Evolutionary conservation across 2,329 filamentous ascomycete genomes (phyloP).

Genomic region (Cordyceps cateniannulata): DNA sequence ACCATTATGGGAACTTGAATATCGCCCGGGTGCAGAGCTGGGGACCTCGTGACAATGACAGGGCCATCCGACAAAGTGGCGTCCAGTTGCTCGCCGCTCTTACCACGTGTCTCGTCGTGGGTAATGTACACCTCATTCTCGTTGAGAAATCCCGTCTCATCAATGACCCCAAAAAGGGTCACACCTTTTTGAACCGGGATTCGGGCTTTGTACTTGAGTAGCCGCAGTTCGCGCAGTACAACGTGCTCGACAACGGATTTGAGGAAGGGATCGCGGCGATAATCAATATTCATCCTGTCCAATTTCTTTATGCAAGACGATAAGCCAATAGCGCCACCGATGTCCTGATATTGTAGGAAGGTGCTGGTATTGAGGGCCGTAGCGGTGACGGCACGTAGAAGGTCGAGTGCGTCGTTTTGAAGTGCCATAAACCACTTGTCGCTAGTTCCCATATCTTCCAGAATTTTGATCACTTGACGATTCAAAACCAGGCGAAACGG

Average conservation of each 20-base stretch:
- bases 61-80: slow-evolving; percentile 27
- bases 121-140: slow-evolving; percentile 65
- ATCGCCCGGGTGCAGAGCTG: slow-evolving; percentile 76
- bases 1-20: slow-evolving; percentile 60
- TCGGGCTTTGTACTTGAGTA: slow-evolving; percentile 71
- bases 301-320: slow-evolving; percentile 56
- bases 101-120: slow-evolving; percentile 34
- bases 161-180: slow-evolving; percentile 79
- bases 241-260: slow-evolving; percentile 63
- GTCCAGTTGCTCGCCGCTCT: slow-evolving; percentile 21
- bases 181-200: slow-evolving; percentile 65
- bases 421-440: slow-evolving; percentile 54
- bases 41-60: slow-evolving; percentile 66
- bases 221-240: slow-evolving; percentile 62
- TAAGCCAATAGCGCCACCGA: slow-evolving; percentile 55
- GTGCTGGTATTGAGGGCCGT: slow-evolving; percentile 54
- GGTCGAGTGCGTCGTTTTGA: slow-evolving; percentile 54
- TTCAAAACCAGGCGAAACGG: slow-evolving; percentile 68
- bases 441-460: slow-evolving; percentile 67
- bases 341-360: slow-evolving; percentile 56
- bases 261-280: slow-evolving; percentile 62
- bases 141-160: slow-evolving; percentile 64
- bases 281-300: slow-evolving; percentile 53
- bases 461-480: slow-evolving; percentile 74
- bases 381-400: slow-evolving; percentile 53